Evolutionary conservation across 495 filamentous ascomycete species (phyloP), one percentile per base, ranked within the genome.

Genomic region (Aspergillus panamensis): DNA sequence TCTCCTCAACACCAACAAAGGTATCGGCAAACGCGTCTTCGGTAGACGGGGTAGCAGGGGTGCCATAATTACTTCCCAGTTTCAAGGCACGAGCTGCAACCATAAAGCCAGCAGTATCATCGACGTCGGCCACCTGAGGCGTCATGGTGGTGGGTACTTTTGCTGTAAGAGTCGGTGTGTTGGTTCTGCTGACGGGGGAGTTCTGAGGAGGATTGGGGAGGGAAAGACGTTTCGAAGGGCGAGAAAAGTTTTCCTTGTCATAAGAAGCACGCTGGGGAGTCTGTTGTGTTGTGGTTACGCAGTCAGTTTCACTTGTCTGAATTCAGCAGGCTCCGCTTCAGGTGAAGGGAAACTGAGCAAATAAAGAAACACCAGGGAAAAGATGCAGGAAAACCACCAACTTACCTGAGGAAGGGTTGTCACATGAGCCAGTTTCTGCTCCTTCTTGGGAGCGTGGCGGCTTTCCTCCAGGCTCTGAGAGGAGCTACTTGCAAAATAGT

Each of bases 51-150:
- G n/a, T 9, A 31, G 58, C 25, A 1, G 51, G 19, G 3, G 42
- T 48, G 32, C 48, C 48, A 30, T 59, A 64, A 4, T 12, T 29
- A 16, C 42, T 43, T 8, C 40, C 39, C 17, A 60, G 43, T 14
- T 57, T 64, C 17, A 60, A 35, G 33, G 55, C 17, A 45, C 66
- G 63, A 48, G 59, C 67, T 47, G 67, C 67, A 16, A 55, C 62
- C 62, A 69, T 62, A 31, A 69, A 69, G 48, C 53, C 64, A 49
- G 55, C 62, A 10, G 64, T 60, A 45, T 69, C 67, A 49, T 69
- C 64, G 10, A 69, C 48, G 42, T 67, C 44, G 16, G 62, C 62
- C 21, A 62, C 13, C 16, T 44, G 21, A 53, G 51, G 19, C 52
- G n/a, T 30, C 62, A 62, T 65, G 14, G 47, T 58, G 12, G 14